Evolutionary conservation across 768 basidiomycete genomes (phyloP).

Genomic region (Mycena crocata): DNA sequence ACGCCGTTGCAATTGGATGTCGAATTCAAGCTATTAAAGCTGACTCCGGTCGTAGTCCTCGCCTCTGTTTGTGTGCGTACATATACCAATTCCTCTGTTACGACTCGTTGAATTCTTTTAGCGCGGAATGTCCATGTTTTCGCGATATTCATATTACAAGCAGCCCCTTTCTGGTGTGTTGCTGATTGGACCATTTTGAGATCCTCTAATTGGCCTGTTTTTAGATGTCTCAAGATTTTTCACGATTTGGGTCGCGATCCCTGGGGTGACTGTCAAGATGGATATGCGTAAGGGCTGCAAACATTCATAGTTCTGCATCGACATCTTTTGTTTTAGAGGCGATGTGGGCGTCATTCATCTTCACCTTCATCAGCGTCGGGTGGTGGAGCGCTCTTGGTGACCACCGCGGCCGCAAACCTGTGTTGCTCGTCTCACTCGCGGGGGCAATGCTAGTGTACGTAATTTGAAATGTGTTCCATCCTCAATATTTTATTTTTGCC

Average conservation of each 20-base stretch:
- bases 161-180: background rate
- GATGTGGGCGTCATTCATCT: background rate
- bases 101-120: background rate
- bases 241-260: constrained; percentile 8
- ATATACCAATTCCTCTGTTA: background rate
- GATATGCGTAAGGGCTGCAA: constrained; percentile 1
- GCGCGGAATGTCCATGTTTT: constrained; percentile 23
- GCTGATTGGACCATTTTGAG: background rate
- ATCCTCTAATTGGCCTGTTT: background rate
- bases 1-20: background rate
- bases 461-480: background rate
- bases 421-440: constrained; percentile 10
- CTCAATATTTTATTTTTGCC: background rate
- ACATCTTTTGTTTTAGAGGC: background rate
- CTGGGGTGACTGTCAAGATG: constrained; percentile 4
- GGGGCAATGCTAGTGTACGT: constrained; percentile 12
- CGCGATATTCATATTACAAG: constrained; percentile 2
- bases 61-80: constrained; percentile 21
- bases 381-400: constrained; percentile 24
- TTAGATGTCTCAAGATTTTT: background rate
- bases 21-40: background rate
- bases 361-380: constrained; percentile 17
- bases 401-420: constrained; percentile 10
- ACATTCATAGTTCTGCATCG: background rate
- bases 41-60: constrained; percentile 4